phyloP scores from a whole-genome alignment of 1,284 basidiomycete species.

The Agaricales sp. region DNA sequence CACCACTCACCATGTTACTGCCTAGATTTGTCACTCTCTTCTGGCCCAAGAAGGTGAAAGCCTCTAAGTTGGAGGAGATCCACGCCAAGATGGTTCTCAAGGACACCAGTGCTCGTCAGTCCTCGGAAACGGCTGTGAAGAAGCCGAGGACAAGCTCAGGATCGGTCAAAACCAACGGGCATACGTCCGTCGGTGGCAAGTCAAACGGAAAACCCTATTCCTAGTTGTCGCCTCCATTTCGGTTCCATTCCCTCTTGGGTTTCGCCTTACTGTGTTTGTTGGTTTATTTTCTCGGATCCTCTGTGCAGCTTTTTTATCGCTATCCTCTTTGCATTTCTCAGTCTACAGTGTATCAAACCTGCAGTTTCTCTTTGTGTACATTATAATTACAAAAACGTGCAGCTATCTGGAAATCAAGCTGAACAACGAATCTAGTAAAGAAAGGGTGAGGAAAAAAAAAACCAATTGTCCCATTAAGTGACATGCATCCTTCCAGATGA shows the following conservation, averaged over 20 bases:
- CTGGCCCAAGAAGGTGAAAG: constrained; percentile 96
- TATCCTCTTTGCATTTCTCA: background rate
- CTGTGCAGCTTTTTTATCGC: background rate
- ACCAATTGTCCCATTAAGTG: no score
- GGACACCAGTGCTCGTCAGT: constrained; percentile 38
- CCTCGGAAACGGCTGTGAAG: constrained; percentile 30
- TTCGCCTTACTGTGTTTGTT: background rate
- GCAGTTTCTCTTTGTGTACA: background rate
- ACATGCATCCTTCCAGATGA: no score
- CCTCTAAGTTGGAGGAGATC: constrained; percentile 84
- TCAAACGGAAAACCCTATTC: constrained; percentile 13
- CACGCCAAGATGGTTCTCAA: constrained; percentile 91
- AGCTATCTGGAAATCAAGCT: no score
- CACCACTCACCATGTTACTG: constrained; percentile 1
- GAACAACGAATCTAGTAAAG: no score
- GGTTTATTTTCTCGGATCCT: background rate
- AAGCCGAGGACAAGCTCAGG: constrained; percentile 31
- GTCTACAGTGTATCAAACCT: background rate
- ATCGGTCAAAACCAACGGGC: background rate
- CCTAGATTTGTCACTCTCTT: constrained; percentile 85
- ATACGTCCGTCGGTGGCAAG: constrained; percentile 23
- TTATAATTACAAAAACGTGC: background rate
- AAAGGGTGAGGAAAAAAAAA: no score
- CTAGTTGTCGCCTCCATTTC: background rate
- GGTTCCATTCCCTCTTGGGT: background rate